Evolutionary conservation across 2,329 filamentous ascomycete genomes (phyloP).

Genomic region (Trichophyton schoenleinii): DNA sequence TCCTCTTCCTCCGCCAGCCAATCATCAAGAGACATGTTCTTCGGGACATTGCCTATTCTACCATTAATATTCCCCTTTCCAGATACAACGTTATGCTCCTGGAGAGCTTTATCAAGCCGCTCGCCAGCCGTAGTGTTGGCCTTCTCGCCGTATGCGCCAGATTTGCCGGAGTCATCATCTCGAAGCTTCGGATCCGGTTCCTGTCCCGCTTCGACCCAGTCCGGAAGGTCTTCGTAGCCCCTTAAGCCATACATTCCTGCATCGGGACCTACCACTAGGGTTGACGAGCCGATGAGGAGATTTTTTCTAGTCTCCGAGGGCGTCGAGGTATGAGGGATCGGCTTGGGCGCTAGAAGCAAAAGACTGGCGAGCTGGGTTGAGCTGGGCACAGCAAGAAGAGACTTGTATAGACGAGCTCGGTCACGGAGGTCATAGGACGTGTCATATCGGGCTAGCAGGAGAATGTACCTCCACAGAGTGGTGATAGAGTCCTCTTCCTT

Average conservation of each 20-base stretch:
- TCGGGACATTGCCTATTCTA: slow-evolving; percentile 23
- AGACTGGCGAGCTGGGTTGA: slow-evolving; percentile 75
- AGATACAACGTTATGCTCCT: slow-evolving; percentile 27
- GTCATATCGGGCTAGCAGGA: slow-evolving; percentile 81
- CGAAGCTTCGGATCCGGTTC: slow-evolving; percentile 68
- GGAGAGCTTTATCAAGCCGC: slow-evolving; percentile 32
- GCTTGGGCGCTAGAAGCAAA: slow-evolving; percentile 85
- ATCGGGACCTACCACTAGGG: slow-evolving; percentile 68
- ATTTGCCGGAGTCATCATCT: slow-evolving; percentile 40
- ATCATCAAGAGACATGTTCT: slow-evolving; percentile 76
- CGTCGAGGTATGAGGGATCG: slow-evolving; percentile 77
- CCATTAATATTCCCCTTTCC: slow-evolving; percentile 15
- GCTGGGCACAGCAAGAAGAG: slow-evolving; percentile 62
- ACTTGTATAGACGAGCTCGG: slow-evolving; percentile 74
- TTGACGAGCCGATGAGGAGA: slow-evolving; percentile 70
- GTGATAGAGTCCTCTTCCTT: slow-evolving; percentile 50
- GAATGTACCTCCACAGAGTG: slow-evolving; percentile 69
- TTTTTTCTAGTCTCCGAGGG: slow-evolving; percentile 73
- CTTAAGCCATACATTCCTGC: slow-evolving; percentile 59
- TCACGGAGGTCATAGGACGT: slow-evolving; percentile 91
- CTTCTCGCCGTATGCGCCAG: slow-evolving; percentile 26
- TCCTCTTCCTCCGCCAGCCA: slow-evolving; percentile 75
- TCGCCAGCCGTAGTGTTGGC: slow-evolving; percentile 39
- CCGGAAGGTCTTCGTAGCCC: slow-evolving; percentile 68
- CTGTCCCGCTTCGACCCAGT: slow-evolving; percentile 68